Evolutionary conservation across 2,329 filamentous ascomycete genomes (phyloP).

Genomic region (Clarireedia hainanense): DNA sequence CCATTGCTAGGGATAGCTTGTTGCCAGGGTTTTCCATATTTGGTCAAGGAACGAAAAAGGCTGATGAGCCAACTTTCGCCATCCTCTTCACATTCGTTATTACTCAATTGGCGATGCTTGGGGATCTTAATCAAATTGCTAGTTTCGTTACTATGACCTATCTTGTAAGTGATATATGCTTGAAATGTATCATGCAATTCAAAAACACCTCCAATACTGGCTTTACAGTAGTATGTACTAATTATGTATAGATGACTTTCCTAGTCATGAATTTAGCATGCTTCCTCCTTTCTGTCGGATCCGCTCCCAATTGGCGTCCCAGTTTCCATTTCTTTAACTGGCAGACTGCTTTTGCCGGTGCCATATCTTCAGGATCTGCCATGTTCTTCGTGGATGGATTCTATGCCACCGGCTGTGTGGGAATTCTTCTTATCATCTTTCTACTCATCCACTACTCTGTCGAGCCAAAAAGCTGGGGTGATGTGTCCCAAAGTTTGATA

Average conservation of each 20-base stretch:
- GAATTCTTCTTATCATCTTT: constrained; percentile 68
- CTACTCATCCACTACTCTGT: constrained; percentile 78
- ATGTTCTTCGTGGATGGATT: constrained; percentile 89
- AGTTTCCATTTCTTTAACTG: constrained; percentile 86
- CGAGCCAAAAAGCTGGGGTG: constrained; percentile 82
- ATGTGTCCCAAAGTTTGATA: constrained; percentile 82
- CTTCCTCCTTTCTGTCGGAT: constrained; percentile 78
- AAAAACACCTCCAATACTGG: no score
- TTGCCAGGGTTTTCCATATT: constrained; percentile 70
- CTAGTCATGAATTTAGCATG: constrained; percentile 83
- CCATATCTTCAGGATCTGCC: constrained; percentile 65
- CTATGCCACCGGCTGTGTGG: constrained; percentile 69
- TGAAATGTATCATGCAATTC: neutral
- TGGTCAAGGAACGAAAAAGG: constrained; percentile 61
- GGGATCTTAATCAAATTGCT: constrained; percentile 80
- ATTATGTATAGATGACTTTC: constrained; percentile 62
- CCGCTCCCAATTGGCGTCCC: constrained; percentile 81
- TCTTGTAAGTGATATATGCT: constrained; percentile 40
- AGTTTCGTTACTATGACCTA: constrained; percentile 89
- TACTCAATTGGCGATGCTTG: constrained; percentile 72
- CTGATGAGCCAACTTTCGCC: constrained; percentile 69
- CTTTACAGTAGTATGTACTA: neutral
- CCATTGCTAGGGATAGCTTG: constrained; percentile 69
- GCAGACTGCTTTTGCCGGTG: constrained; percentile 69
- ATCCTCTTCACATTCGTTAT: constrained; percentile 69